These are phyloP conservation scores for Plenodomus biglobosus DNA, from an alignment of 2,329 filamentous ascomycete species.

Conservation along the genomic window DNA sequence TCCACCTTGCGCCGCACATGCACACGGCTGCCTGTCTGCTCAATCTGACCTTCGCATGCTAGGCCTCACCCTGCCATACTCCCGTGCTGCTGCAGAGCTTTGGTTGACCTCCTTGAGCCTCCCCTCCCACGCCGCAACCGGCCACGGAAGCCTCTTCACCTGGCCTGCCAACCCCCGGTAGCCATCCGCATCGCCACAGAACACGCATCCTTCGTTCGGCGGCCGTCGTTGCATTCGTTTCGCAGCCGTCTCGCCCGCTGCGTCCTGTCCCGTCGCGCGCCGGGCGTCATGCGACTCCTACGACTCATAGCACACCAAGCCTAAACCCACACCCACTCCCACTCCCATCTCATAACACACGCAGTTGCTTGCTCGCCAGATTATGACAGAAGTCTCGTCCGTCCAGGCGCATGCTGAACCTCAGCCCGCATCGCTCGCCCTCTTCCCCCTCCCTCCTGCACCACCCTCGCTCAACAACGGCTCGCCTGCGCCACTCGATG, in stretches of 20 bases:
- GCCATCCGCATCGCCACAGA: conserved; percentile 10
- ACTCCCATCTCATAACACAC: conserved; percentile 22
- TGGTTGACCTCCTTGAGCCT: conserved; percentile 19
- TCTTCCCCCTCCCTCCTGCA: conserved; percentile 30
- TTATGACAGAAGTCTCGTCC: conserved; percentile 49
- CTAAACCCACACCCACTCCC: conserved; percentile 35
- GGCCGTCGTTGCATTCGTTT: conserved; percentile 28
- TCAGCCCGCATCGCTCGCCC: conserved; percentile 45
- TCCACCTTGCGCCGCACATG: conserved; percentile 29
- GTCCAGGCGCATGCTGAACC: conserved; percentile 47
- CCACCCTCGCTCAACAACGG: conserved; percentile 42
- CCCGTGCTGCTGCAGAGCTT: conserved; percentile 23
- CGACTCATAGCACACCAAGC: conserved; percentile 43
- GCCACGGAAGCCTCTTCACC: conserved; percentile 34
- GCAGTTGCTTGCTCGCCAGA: conserved; percentile 38
- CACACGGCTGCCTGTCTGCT: conserved; percentile 14
- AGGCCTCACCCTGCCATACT: conserved; percentile 12
- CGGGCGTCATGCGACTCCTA: conserved; percentile 49
- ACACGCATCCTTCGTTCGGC: conserved; percentile 14
- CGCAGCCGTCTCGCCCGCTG: conserved; percentile 6
- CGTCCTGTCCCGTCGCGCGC: conserved; percentile 28
- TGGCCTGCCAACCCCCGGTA: conserved; percentile 15
- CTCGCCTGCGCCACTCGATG: conserved; percentile 36
- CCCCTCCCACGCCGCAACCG: conserved; percentile 24
- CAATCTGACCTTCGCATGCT: conserved; percentile 23